A percentile compares a stretch with the other conserved stretches of the same genome.
phyloP scores from a whole-genome alignment of 208 protist species.

The Crithidia sp. region DNA sequence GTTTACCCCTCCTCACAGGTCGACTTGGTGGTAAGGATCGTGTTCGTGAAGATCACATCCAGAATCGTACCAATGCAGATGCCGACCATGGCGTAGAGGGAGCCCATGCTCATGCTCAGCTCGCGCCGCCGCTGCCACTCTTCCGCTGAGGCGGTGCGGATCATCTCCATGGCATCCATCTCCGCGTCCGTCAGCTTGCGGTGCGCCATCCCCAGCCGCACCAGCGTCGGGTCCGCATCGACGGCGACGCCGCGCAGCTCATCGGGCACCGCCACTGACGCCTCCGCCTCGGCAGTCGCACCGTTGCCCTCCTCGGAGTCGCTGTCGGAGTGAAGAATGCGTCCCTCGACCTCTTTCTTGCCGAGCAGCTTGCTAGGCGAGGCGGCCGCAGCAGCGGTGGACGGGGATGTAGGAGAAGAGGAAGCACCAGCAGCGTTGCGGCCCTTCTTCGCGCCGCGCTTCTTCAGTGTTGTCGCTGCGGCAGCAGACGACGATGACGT shows the following conservation, averaged over 20 bases:
- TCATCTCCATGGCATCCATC: slow-evolving; percentile 33
- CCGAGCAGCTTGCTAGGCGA: slow-evolving; percentile 41
- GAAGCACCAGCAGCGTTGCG: neutral
- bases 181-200: slow-evolving; percentile 22
- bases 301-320: neutral
- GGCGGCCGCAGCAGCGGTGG: slow-evolving; percentile 52
- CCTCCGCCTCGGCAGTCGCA: neutral
- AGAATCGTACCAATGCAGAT: slow-evolving; percentile 74
- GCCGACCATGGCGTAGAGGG: slow-evolving; percentile 81
- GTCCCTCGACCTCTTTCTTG: slow-evolving; percentile 39
- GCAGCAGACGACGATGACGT: neutral
- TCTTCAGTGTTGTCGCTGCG: neutral
- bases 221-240: slow-evolving; percentile 12
- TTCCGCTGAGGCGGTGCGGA: slow-evolving; percentile 26
- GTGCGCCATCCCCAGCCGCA: neutral
- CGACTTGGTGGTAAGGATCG: slow-evolving; percentile 34
- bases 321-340: slow-evolving; percentile 18
- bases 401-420: neutral
- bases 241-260: too few relatives aligned
- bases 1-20: slow-evolving; percentile 9
- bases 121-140: slow-evolving; percentile 72
- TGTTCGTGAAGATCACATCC: slow-evolving; percentile 82
- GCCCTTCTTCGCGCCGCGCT: neutral
- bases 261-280: neutral
- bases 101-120: slow-evolving; percentile 84